Base-by-base conservation (phyloP, 2,329 filamentous ascomycete genomes). In the Colletotrichum tanaceti region DNA sequence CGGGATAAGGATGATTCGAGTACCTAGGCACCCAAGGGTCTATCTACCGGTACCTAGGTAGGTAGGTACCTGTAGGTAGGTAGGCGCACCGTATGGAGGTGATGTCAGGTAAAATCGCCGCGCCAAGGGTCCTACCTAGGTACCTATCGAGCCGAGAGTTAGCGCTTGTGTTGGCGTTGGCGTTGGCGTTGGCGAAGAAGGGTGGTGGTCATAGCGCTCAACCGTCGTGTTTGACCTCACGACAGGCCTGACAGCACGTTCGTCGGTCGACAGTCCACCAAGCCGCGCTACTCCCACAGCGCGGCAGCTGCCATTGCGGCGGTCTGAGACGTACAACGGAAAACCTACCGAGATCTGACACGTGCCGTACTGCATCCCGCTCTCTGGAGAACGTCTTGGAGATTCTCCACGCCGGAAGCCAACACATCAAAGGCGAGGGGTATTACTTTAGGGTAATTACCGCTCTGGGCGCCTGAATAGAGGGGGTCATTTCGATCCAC, bases 81-180 rank as follows among this genome's bases (percentile, higher is more conserved):
- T 14, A 10, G 6, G 50, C 20, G 18, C 28, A 54, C 14, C 9
- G 35, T 24, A 43, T 46, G 43, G 43, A 55, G 66, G 62, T 69
- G 66, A 69, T 69, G 66, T 66, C 66, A 66, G 66, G 66, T 50
- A 49, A 54, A 57, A 66, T 55, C 66, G 41, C 49, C 60, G 35
- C 13, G 39, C 50, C 62, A 65, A 57, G 66, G 62, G 66, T 65
- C 62, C 63, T 67, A n/a, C n/a, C 16, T 32, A 32, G 7, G 11
- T 54, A 20, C 13, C 10, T 47, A 44, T 55, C 28, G 65, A 46
- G 60, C 54, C 54, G 61, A 60, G 55, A 43, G n/a, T 54, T 65
- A 58, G 47, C 38, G 60, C 35, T n/a, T n/a, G 14, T 32, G 62
- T 47, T 59, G 38, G 49, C 24, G 9, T 32, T 32, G 28, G 28